phyloP scores from a whole-genome alignment of 345 rosid genomes.

The Eutrema yunnanense region DNA sequence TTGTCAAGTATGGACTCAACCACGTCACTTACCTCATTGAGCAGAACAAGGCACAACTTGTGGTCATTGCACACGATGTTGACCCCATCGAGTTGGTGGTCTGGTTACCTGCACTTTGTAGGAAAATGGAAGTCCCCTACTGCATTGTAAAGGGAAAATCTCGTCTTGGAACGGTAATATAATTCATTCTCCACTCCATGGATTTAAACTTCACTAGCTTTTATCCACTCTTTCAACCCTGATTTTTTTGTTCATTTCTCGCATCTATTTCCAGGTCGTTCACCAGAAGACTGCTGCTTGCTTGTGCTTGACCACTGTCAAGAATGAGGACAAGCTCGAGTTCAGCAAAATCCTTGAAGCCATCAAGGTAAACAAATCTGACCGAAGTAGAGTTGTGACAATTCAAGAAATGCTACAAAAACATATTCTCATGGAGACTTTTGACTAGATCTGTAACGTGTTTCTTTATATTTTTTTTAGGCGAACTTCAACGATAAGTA shows the following conservation, averaged over 20 bases:
- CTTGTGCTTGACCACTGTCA: constrained; percentile 64
- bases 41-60: constrained; percentile 76
- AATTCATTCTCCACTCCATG: neutral
- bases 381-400: neutral
- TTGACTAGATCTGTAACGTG: neutral
- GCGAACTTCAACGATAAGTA: constrained; percentile 73
- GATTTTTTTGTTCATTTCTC: neutral
- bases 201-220: neutral
- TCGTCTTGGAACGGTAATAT: constrained; percentile 58
- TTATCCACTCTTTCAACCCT: neutral
- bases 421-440: neutral
- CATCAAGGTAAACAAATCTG: constrained; percentile 44
- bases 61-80: constrained; percentile 78
- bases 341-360: constrained; percentile 75
- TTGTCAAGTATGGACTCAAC: constrained; percentile 66
- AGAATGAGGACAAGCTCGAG: constrained; percentile 74
- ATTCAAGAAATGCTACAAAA: neutral
- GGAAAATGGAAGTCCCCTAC: constrained; percentile 88
- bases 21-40: constrained; percentile 69
- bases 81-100: constrained; percentile 81
- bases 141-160: constrained; percentile 76
- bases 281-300: constrained; percentile 60
- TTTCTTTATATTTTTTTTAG: constrained; percentile 8
- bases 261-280: constrained; percentile 34
- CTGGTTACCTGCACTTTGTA: constrained; percentile 74